Evolutionary conservation across 1,284 basidiomycete species (phyloP).

Genomic region (Grifola frondosa): DNA sequence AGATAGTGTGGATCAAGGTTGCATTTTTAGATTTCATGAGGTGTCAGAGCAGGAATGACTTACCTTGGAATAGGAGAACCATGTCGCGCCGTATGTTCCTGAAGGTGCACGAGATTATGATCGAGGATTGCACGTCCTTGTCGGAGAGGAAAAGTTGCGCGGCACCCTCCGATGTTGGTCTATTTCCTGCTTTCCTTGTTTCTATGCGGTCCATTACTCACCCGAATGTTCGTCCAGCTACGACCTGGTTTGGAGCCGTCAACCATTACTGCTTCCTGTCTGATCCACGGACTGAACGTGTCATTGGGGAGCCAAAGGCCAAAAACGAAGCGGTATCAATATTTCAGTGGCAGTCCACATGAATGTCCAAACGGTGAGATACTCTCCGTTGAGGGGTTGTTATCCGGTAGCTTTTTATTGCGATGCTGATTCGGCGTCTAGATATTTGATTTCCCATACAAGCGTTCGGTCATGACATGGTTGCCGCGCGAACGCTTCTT

Average conservation of each 20-base stretch:
- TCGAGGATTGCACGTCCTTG: slow-evolving; percentile 47
- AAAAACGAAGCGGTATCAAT: slow-evolving; percentile 37
- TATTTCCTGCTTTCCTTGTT: neutral
- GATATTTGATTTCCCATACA: slow-evolving; percentile 37
- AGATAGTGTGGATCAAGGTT: slow-evolving; percentile 53
- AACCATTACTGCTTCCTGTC: slow-evolving; percentile 49
- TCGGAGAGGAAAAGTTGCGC: slow-evolving; percentile 49
- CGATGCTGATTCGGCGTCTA: slow-evolving; percentile 16
- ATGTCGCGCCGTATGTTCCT: slow-evolving; percentile 42
- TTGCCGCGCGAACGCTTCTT: slow-evolving; percentile 33
- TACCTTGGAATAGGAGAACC: slow-evolving; percentile 37
- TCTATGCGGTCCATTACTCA: neutral
- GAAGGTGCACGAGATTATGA: slow-evolving; percentile 47
- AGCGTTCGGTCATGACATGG: slow-evolving; percentile 29
- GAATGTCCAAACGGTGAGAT: slow-evolving; percentile 20
- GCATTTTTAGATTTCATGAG: neutral
- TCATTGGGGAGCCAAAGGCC: slow-evolving; percentile 47
- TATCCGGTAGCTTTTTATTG: neutral
- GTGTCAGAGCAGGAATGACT: neutral
- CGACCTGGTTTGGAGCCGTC: slow-evolving; percentile 45
- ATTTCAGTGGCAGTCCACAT: slow-evolving; percentile 20
- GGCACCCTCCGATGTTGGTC: slow-evolving; percentile 42
- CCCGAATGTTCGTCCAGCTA: slow-evolving; percentile 30
- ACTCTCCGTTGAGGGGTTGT: neutral
- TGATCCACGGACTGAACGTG: slow-evolving; percentile 46